Percentiles rank a stretch among this genome's conserved stretches.
These are phyloP conservation scores for Russula earlei DNA, from an alignment of 768 basidiomycete genomes.

Conservation along the genomic window DNA sequence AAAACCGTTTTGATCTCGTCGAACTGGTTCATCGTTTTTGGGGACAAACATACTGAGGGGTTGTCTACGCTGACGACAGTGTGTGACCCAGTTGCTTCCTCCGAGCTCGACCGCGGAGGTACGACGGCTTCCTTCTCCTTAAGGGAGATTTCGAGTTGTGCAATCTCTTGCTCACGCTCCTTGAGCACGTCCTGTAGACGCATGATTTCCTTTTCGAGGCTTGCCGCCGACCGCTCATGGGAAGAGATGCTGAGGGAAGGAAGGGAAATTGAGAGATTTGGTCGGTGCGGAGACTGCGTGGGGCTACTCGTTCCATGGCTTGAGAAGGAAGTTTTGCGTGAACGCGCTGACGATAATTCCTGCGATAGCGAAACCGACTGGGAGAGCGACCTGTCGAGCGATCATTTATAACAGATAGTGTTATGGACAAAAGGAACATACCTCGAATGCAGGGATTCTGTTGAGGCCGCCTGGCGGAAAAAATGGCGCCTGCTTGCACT, in stretches of 20 bases:
- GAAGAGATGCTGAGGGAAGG: conserved; percentile 30
- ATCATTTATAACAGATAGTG: conserved; percentile 13
- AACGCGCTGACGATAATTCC: conserved; percentile 85
- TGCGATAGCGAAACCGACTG: conserved; percentile 95
- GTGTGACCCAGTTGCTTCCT: neutral
- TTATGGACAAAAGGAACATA: conserved; percentile 25
- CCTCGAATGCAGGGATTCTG: conserved; percentile 86
- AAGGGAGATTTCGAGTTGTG: conserved; percentile 50
- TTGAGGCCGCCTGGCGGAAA: conserved; percentile 81
- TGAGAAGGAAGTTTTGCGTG: conserved; percentile 74
- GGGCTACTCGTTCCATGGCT: conserved; percentile 63
- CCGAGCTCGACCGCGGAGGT: neutral
- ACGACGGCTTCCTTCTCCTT: conserved; percentile 29
- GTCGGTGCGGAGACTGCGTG: conserved; percentile 49
- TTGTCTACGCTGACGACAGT: conserved; percentile 11
- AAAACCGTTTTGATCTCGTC: conserved; percentile 63
- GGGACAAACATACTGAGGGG: conserved; percentile 43
- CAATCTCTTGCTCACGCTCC: conserved; percentile 88
- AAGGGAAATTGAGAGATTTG: conserved; percentile 51
- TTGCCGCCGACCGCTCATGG: conserved; percentile 68
- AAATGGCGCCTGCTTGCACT: conserved; percentile 58
- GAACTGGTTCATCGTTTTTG: conserved; percentile 64
- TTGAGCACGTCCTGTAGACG: conserved; percentile 86
- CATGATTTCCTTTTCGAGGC: conserved; percentile 93
- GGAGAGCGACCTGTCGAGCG: conserved; percentile 64